Conservation (phyloP, 2,329 filamentous ascomycete genomes). For the Cryphonectria parasitica region DNA sequence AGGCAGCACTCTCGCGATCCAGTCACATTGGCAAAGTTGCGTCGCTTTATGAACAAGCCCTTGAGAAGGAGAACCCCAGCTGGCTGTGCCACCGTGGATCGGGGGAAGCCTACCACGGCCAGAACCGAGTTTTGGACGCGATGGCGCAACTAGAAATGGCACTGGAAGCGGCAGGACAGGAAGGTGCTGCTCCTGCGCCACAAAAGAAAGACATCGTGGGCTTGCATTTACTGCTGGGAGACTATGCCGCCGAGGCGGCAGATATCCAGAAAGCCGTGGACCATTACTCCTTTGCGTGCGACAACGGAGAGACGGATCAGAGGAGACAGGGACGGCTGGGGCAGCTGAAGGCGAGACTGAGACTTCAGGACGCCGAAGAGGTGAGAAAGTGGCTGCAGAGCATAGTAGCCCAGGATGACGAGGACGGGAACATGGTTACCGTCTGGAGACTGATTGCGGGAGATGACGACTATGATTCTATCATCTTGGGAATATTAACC, state of each 20-base stretch:
- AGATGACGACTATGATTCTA: conserved; percentile 24
- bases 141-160: conserved; percentile 16
- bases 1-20: conserved; percentile 10
- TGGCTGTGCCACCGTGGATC: conserved; percentile 9
- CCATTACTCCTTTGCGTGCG: conserved; percentile 2
- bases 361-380: conserved; percentile 7
- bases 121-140: neutral
- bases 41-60: conserved; percentile 28
- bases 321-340: neutral
- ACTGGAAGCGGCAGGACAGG: conserved; percentile 19
- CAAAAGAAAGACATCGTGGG: conserved; percentile 27
- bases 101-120: conserved; percentile 1
- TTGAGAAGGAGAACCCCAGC: conserved; percentile 26
- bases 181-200: conserved; percentile 28
- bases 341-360: conserved; percentile 10
- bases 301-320: conserved; percentile 3
- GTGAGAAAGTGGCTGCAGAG: conserved; percentile 13
- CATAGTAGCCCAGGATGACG: neutral
- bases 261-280: neutral
- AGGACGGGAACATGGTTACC: conserved; percentile 19
- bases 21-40: conserved; percentile 5
- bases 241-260: conserved; percentile 21
- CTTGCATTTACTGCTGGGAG: conserved; percentile 28
- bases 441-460: conserved; percentile 30
- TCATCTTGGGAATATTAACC: conserved; percentile 31